A percentile compares a stretch with the other conserved stretches of the same genome.
These are phyloP conservation scores for Thalia dealbata DNA, from an alignment of 176 grass and related monocot species.

Conservation along the genomic window DNA sequence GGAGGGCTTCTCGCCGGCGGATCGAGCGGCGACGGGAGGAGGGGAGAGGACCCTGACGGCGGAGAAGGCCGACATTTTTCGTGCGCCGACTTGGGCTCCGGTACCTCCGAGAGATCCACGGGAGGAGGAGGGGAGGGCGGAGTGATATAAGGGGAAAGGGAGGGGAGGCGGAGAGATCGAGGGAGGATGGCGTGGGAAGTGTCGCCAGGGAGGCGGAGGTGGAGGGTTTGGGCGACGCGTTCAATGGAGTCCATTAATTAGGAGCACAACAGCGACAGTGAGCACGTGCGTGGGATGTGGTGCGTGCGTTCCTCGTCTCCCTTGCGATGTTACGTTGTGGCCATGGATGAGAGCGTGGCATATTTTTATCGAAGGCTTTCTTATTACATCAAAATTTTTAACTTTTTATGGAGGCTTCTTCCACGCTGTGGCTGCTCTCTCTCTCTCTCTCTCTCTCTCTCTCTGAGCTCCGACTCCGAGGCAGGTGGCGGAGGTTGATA, in stretches of 20 bases:
- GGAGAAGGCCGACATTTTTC: slow-evolving; percentile 59
- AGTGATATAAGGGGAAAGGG: neutral
- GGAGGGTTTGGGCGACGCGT: neutral
- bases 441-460: no score
- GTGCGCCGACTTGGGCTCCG: neutral
- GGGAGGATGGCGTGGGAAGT: slow-evolving; percentile 25
- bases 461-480: no score
- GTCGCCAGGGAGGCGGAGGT: slow-evolving; percentile 1
- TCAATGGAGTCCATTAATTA: neutral
- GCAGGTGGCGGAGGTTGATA: no score
- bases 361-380: no score
- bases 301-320: no score
- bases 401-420: no score
- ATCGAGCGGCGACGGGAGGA: slow-evolving; percentile 40
- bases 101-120: neutral
- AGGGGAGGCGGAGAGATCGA: slow-evolving; percentile 36
- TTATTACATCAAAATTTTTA: no score
- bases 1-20: slow-evolving; percentile 19
- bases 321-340: no score
- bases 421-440: no score
- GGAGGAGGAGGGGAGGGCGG: no score
- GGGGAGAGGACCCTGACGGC: slow-evolving; percentile 60
- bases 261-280: neutral
- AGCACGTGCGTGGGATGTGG: no score
- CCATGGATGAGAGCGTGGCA: no score